A percentile compares a stretch with the other conserved stretches of the same genome.
phyloP scores from a whole-genome alignment of 2,329 filamentous ascomycete species.

The Ilyonectria robusta region DNA sequence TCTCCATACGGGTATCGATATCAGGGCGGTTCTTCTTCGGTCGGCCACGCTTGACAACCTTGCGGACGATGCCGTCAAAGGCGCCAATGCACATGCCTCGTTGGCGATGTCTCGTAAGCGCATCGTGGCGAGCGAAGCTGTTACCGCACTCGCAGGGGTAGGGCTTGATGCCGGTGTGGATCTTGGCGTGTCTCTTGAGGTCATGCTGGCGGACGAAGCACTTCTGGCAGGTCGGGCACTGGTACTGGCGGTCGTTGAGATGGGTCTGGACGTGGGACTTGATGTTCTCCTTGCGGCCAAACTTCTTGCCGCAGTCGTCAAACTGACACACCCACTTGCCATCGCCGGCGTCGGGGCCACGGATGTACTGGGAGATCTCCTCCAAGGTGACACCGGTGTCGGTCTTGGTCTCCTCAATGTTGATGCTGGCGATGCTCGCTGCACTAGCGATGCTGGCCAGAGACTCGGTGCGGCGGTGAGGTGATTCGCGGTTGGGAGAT shows the following conservation, averaged over 20 bases:
- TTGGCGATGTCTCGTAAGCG: constrained; percentile 92
- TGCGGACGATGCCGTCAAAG: constrained; percentile 81
- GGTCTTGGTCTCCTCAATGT: constrained; percentile 75
- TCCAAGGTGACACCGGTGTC: constrained; percentile 91
- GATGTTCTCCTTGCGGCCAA: constrained; percentile 99
- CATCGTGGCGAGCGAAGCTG: constrained; percentile 95
- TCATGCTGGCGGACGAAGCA: constrained; percentile 98
- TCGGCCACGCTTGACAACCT: constrained; percentile 73
- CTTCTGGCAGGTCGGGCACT: constrained; percentile 93
- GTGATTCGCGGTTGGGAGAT: constrained; percentile 44
- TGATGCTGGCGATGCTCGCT: constrained; percentile 73
- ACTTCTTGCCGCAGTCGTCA: constrained; percentile 86
- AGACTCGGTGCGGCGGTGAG: constrained; percentile 72
- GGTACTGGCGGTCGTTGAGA: constrained; percentile 94
- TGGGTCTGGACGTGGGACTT: constrained; percentile 99
- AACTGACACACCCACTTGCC: constrained; percentile 86
- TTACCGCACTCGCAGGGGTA: constrained; percentile 96
- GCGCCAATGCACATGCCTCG: constrained; percentile 97
- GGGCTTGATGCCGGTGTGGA: constrained; percentile 95
- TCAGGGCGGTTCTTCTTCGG: constrained; percentile 74
- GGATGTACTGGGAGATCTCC: constrained; percentile 83
- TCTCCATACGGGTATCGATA: constrained; percentile 68
- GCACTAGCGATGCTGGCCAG: constrained; percentile 70
- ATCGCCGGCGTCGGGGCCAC: constrained; percentile 78
- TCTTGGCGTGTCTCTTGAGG: constrained; percentile 96